Percentiles rank a stretch among this genome's conserved stretches.
These are phyloP conservation scores for Triticum turgidum DNA, from an alignment of 176 grass and related monocot genomes.

Conservation along the genomic window DNA sequence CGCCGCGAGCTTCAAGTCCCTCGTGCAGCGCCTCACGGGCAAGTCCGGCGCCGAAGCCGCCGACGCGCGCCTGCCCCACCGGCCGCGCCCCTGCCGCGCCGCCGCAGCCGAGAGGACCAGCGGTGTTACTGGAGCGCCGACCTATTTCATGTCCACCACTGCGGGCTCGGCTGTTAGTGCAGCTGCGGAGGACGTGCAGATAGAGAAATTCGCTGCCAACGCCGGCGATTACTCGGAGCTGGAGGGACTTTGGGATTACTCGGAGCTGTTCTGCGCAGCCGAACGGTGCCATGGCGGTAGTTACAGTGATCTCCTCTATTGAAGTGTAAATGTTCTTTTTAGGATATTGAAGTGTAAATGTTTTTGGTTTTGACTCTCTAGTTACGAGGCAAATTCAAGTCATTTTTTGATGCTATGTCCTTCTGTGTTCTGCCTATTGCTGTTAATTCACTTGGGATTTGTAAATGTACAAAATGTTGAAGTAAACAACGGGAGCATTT, in stretches of 20 bases:
- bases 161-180: background rate
- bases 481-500: no score
- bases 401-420: no score
- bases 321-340: no score
- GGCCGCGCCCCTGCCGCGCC: background rate
- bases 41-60: background rate
- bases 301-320: background rate
- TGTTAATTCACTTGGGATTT: no score
- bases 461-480: no score
- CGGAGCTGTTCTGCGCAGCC: background rate
- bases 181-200: background rate
- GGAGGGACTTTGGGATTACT: background rate
- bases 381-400: no score
- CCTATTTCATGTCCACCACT: background rate
- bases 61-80: background rate
- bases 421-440: no score
- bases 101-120: background rate
- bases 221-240: background rate
- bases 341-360: no score
- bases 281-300: background rate
- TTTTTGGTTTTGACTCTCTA: no score
- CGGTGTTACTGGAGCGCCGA: background rate
- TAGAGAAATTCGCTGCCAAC: background rate
- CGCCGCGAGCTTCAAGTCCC: constrained; percentile 44
- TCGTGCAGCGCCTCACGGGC: constrained; percentile 59